Evolutionary conservation across 345 rosid genomes (phyloP).

Genomic region (Ceriops zippeliana): DNA sequence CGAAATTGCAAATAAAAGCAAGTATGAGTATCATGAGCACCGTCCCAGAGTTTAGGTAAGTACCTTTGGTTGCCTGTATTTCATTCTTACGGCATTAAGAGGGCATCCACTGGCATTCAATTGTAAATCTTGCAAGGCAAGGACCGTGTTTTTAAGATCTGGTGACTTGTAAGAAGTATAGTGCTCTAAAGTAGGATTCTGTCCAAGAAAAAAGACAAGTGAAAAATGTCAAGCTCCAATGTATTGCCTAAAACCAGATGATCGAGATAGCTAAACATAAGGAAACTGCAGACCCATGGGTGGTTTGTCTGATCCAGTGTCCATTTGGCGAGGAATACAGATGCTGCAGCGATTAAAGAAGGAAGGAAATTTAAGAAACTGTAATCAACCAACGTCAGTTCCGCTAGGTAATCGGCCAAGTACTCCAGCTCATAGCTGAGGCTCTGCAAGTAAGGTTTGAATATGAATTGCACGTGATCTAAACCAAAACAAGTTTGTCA

Average conservation of each 20-base stretch:
- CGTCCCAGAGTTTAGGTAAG: not conserved
- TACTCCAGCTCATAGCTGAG: constrained; percentile 68
- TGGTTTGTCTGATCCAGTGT: constrained; percentile 71
- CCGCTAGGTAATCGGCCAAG: constrained; percentile 75
- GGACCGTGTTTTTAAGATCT: constrained; percentile 48
- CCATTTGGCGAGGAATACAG: constrained; percentile 92
- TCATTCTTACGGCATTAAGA: constrained; percentile 60
- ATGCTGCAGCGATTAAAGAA: constrained; percentile 82
- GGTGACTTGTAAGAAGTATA: constrained; percentile 65
- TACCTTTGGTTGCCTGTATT: constrained; percentile 80
- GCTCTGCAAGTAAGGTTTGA: constrained; percentile 44
- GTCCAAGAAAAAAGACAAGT: constrained; percentile 12
- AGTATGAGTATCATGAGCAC: not conserved
- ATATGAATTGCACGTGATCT: too few relatives aligned
- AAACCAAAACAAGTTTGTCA: too few relatives aligned
- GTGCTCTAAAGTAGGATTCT: constrained; percentile 80
- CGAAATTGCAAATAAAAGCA: not conserved
- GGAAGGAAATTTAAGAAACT: constrained; percentile 66
- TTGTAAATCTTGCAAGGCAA: constrained; percentile 65
- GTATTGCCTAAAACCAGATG: constrained; percentile 4
- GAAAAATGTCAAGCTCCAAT: not conserved
- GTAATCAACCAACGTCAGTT: constrained; percentile 63
- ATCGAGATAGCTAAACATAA: constrained; percentile 1
- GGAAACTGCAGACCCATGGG: constrained; percentile 71
- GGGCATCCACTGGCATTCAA: constrained; percentile 59